Evolutionary conservation across 768 basidiomycete genomes (phyloP), one percentile per base, ranked within the genome.

Genomic region (Naganishia onofrii): DNA sequence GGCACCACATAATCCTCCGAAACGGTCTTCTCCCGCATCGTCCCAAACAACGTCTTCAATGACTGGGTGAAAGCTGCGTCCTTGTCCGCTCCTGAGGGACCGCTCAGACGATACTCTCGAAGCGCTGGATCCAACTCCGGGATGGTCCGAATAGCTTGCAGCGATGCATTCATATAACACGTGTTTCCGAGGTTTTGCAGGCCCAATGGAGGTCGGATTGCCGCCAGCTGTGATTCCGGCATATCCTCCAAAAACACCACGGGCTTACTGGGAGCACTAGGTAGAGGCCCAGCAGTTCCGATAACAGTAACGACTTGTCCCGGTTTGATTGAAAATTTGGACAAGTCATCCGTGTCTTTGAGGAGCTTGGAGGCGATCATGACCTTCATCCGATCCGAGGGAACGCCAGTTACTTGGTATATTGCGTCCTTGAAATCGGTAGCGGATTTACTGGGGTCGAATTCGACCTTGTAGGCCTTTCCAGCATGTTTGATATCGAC

Each of bases 161-260:
- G 84, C 1, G 91, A 92, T 0, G 96, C 88, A 78, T 95, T 98
- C 89, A 97, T 92, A 82, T 99, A 99, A 77, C 95, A 97, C 0
- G 94, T 97, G 78, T 97, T 97, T 42, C 95, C 93, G 44, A 94
- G 83, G 76, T 82, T 82, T 65, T 77, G 69, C 19, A 82, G 72
- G 10, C 81, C 81, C 7, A 75, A 72, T 0, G 79, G 77, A 7
- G 54, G 42, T 26, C 46, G 17, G 26, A 26, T 34, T 31, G 90
- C 85, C 66, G 92, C 92, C 32, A 94, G 82, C 74, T 90, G 86
- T 7, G 84, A 81, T 70, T 94, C 91, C 56, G 89, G 87, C 90
- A 96, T 90, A 82, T 97, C 95, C 88, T 74, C 70, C 38, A 74
- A 82, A 80, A 97, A 97, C 36, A 90, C 87, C 36, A 88, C 82